These are phyloP conservation scores for Monosporascus sp. DNA, from an alignment of 2,329 filamentous ascomycete species.

Conservation along the genomic window DNA sequence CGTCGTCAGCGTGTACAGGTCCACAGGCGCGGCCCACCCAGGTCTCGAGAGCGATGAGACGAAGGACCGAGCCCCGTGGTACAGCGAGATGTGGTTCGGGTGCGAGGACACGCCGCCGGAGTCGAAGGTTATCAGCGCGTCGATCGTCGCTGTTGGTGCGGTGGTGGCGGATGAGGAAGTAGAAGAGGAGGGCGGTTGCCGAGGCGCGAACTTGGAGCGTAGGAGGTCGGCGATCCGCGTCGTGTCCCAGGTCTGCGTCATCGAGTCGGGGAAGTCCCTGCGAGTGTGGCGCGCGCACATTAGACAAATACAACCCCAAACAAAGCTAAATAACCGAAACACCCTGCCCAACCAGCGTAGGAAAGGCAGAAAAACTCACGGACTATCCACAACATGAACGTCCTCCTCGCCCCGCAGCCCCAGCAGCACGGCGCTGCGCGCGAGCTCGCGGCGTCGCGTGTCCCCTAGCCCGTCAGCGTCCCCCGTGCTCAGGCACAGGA, in stretches of 20 bases:
- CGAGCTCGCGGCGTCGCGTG: constrained; percentile 75
- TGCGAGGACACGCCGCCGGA: constrained; percentile 74
- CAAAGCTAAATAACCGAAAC: background rate
- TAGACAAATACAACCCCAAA: background rate
- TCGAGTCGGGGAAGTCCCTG: constrained; percentile 79
- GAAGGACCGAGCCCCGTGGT: constrained; percentile 74
- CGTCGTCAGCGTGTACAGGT: constrained; percentile 77
- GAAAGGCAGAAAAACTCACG: constrained; percentile 38
- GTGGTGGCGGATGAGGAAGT: constrained; percentile 19
- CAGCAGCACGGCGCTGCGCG: constrained; percentile 70
- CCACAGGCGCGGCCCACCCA: constrained; percentile 67
- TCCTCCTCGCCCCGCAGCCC: constrained; percentile 72
- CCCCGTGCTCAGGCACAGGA: constrained; percentile 85
- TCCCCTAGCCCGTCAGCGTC: constrained; percentile 84
- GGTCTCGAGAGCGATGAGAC: constrained; percentile 58
- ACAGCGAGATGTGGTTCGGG: constrained; percentile 88
- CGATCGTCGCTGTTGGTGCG: constrained; percentile 53
- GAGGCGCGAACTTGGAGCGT: constrained; percentile 66
- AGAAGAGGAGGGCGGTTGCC: constrained; percentile 23
- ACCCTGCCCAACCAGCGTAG: background rate
- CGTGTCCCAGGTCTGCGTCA: constrained; percentile 73
- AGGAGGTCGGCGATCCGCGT: constrained; percentile 65
- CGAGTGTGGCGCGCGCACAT: background rate
- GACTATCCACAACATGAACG: constrained; percentile 78
- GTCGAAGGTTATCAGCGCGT: constrained; percentile 89